Conservation (phyloP, 805 yeast species). For the Suhomyces emberorum region DNA sequence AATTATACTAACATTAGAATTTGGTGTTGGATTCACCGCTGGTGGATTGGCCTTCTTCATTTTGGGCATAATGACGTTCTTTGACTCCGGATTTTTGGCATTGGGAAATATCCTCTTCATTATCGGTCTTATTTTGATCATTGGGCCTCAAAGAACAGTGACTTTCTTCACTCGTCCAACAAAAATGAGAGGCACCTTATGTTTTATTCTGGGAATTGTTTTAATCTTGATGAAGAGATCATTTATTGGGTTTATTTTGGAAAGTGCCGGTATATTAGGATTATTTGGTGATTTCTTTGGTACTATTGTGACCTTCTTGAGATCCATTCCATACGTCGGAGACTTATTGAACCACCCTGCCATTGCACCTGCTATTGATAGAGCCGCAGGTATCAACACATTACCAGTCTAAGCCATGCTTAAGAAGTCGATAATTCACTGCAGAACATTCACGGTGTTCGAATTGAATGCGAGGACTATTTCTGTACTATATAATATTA, state of each 20-base stretch:
- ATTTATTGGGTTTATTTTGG: constrained; percentile 80
- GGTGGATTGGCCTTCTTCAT: constrained; percentile 76
- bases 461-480: too few relatives aligned
- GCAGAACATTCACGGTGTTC: too few relatives aligned
- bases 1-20: constrained; percentile 55
- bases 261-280: constrained; percentile 84
- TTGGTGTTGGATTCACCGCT: constrained; percentile 90
- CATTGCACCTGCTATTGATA: constrained; percentile 65
- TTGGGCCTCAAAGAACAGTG: constrained; percentile 82
- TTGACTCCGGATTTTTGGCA: constrained; percentile 85
- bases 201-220: constrained; percentile 71
- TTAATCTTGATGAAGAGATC: constrained; percentile 74
- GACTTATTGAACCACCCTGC: constrained; percentile 76
- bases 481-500: too few relatives aligned
- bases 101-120: constrained; percentile 80
- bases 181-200: constrained; percentile 81
- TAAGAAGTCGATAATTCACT: too few relatives aligned
- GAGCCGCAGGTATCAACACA: constrained; percentile 41
- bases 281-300: constrained; percentile 93
- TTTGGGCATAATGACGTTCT: constrained; percentile 79
- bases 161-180: constrained; percentile 83
- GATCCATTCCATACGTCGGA: constrained; percentile 87
- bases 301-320: constrained; percentile 77
- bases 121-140: constrained; percentile 79
- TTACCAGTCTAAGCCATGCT: constrained; percentile 33